These are phyloP conservation scores for Juglanconis sp. DNA, from an alignment of 2,329 filamentous ascomycete genomes.

Conservation along the genomic window DNA sequence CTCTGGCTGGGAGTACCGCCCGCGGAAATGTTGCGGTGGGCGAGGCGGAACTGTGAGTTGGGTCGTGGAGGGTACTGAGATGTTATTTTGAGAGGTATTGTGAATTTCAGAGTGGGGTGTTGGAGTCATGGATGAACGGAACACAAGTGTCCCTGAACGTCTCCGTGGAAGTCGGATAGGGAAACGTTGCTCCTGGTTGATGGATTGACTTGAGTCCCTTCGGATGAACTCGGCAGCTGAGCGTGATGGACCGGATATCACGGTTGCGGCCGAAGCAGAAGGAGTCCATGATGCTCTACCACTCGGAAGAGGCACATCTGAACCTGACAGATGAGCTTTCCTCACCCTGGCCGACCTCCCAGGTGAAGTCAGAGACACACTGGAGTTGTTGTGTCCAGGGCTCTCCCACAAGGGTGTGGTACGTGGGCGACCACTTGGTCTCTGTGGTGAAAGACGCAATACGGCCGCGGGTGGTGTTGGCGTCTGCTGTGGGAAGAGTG, in stretches of 20 bases:
- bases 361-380: background rate
- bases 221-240: background rate
- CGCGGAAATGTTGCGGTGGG: background rate
- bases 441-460: background rate
- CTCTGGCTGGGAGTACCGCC: slow-evolving; percentile 1
- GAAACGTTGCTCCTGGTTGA: background rate
- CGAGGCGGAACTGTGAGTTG: background rate
- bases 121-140: background rate
- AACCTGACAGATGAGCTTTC: slow-evolving; percentile 5
- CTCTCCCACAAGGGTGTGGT: slow-evolving; percentile 1
- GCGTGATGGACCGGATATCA: background rate
- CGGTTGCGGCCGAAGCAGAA: background rate
- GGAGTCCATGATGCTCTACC: slow-evolving; percentile 5
- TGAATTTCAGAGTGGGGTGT: background rate
- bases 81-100: background rate
- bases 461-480: background rate
- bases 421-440: background rate
- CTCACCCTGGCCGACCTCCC: slow-evolving; percentile 4
- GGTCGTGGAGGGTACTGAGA: background rate
- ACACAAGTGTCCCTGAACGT: background rate
- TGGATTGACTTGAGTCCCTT: slow-evolving; percentile 2
- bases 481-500: slow-evolving; percentile 11
- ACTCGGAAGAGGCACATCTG: slow-evolving; percentile 1
- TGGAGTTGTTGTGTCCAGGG: background rate
- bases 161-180: background rate